These are phyloP conservation scores for Isabelozyma heimii DNA, from an alignment of 805 yeast genomes.

Conservation along the genomic window DNA sequence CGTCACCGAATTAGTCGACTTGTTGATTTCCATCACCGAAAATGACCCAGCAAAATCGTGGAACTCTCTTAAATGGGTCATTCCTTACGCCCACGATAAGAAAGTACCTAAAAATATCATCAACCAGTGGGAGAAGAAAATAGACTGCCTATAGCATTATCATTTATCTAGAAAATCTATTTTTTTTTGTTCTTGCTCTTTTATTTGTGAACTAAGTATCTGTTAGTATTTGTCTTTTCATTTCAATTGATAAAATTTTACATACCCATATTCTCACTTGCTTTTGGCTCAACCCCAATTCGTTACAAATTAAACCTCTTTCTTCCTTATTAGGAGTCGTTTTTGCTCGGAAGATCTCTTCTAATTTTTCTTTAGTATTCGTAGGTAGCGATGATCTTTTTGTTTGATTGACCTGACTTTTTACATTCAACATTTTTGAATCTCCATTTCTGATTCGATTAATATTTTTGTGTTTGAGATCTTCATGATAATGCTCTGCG, in stretches of 20 bases:
- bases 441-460: no score
- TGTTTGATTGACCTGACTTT: no score
- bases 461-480: no score
- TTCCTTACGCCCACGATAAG: slow-evolving; percentile 6
- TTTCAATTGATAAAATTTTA: slow-evolving; percentile 1
- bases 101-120: slow-evolving; percentile 4
- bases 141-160: neutral
- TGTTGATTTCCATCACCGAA: slow-evolving; percentile 8
- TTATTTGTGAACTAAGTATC: slow-evolving; percentile 25
- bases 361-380: slow-evolving; percentile 4
- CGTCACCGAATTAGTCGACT: slow-evolving; percentile 8
- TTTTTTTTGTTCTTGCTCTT: slow-evolving; percentile 20
- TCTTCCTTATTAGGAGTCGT: slow-evolving; percentile 25
- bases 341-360: slow-evolving; percentile 7
- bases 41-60: slow-evolving; percentile 2
- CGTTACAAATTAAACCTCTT: slow-evolving; percentile 22
- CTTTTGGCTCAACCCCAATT: slow-evolving; percentile 19
- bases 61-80: slow-evolving; percentile 4
- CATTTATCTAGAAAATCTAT: neutral
- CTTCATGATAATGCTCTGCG: no score
- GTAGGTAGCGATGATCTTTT: no score
- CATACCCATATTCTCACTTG: slow-evolving; percentile 36
- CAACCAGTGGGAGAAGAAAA: slow-evolving; percentile 4
- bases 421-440: no score
- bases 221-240: slow-evolving; percentile 1